phyloP scores from a whole-genome alignment of 148 eudicot genomes.

The Dianthus caryophyllus region DNA sequence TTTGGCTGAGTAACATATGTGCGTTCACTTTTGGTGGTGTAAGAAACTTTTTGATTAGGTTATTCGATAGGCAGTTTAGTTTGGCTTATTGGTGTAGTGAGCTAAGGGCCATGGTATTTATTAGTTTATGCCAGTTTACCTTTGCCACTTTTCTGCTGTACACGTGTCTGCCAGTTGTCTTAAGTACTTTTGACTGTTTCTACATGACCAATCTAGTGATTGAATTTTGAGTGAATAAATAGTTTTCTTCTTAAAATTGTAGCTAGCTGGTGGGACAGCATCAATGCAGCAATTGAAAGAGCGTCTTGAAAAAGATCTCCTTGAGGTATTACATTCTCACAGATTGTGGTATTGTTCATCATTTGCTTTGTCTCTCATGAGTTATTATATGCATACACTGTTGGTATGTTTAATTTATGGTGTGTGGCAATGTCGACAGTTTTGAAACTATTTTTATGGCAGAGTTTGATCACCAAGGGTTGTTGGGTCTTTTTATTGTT shows the following conservation, averaged over 20 bases:
- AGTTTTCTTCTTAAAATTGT: slow-evolving; percentile 19
- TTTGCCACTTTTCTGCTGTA: background rate
- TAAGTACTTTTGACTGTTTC: background rate
- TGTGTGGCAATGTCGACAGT: no score
- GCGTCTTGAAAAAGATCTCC: slow-evolving; percentile 94
- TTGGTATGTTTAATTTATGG: no score
- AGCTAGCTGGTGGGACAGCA: slow-evolving; percentile 98
- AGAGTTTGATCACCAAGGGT: no score
- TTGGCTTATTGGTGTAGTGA: background rate
- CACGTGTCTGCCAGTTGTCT: background rate
- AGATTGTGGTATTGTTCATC: background rate
- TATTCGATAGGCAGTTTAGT: background rate
- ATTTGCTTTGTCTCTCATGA: background rate
- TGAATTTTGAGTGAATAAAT: background rate
- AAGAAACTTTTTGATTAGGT: background rate
- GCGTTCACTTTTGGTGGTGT: background rate
- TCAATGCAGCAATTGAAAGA: slow-evolving; percentile 97
- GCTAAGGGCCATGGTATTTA: background rate
- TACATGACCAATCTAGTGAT: background rate
- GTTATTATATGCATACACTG: background rate
- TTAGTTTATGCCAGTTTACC: background rate
- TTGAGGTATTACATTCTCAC: slow-evolving; percentile 51
- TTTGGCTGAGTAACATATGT: background rate
- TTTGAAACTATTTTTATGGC: no score
- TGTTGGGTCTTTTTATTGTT: no score